Evolutionary conservation across 108 stramenopile species (phyloP).

Genomic region (Chaetoceros tenuissimus): DNA sequence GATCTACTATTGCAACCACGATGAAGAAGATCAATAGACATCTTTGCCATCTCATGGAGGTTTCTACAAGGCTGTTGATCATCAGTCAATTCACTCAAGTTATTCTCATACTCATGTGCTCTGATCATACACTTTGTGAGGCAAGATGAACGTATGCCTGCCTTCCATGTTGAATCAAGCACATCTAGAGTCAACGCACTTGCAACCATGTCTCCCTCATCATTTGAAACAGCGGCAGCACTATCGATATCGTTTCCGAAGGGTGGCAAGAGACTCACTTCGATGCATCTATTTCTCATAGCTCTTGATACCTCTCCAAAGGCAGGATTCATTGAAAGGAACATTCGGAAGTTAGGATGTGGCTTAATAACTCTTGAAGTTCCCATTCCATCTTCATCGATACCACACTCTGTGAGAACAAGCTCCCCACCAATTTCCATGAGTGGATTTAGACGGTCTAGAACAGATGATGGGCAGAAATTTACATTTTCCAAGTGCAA

Average conservation of each 20-base stretch:
- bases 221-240: constrained; percentile 1
- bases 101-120: neutral
- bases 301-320: constrained; percentile 95
- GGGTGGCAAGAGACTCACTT: constrained; percentile 59
- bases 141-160: constrained; percentile 1
- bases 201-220: neutral
- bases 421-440: constrained; percentile 91
- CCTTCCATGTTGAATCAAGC: neutral
- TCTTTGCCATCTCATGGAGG: constrained; percentile 26
- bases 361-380: constrained; percentile 65
- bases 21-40: constrained; percentile 22
- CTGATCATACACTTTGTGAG: neutral
- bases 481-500: constrained; percentile 93
- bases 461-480: constrained; percentile 90
- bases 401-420: constrained; percentile 88
- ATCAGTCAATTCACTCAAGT: constrained; percentile 1
- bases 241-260: neutral
- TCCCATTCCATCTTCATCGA: constrained; percentile 28
- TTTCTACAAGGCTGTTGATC: constrained; percentile 23
- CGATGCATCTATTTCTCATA: constrained; percentile 99
- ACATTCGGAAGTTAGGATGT: constrained; percentile 92
- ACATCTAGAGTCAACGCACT: constrained; percentile 2
- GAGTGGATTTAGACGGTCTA: constrained; percentile 96
- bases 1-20: constrained; percentile 19
- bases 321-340: constrained; percentile 84